Conservation (phyloP, 768 basidiomycete genomes). For the Amanita fuliginea region DNA sequence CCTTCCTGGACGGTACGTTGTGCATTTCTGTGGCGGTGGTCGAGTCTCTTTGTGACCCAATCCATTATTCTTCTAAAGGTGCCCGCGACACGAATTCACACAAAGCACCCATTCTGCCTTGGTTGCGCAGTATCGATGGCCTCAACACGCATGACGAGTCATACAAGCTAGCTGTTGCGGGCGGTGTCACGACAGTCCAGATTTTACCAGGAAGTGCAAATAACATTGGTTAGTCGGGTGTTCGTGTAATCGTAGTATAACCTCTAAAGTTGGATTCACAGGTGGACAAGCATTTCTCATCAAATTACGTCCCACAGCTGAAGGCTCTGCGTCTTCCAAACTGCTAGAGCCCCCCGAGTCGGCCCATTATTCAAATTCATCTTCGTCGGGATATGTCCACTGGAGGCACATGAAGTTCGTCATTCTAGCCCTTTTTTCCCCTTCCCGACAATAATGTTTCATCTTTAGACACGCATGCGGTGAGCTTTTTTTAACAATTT, state of each 20-base stretch:
- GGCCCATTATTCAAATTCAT: slow-evolving; percentile 26
- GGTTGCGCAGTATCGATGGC: slow-evolving; percentile 54
- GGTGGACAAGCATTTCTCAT: slow-evolving; percentile 75
- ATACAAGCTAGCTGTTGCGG: slow-evolving; percentile 41
- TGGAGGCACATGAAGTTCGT: slow-evolving; percentile 74
- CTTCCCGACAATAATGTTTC: background rate
- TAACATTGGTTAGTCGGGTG: slow-evolving; percentile 33
- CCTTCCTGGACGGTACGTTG: slow-evolving; percentile 20
- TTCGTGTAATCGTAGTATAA: background rate
- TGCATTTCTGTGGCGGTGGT: background rate
- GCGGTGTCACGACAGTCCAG: slow-evolving; percentile 58
- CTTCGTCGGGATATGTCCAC: slow-evolving; percentile 24
- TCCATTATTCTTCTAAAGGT: slow-evolving; percentile 13
- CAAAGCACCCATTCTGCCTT: slow-evolving; percentile 36
- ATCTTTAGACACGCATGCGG: slow-evolving; percentile 52
- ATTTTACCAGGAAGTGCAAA: slow-evolving; percentile 53
- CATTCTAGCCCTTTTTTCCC: background rate
- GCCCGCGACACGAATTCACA: slow-evolving; percentile 42
- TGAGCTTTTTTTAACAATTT: slow-evolving; percentile 7
- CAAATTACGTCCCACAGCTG: slow-evolving; percentile 60
- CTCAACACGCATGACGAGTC: slow-evolving; percentile 60
- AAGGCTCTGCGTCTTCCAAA: slow-evolving; percentile 57
- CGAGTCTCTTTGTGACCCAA: background rate
- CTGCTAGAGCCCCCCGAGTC: slow-evolving; percentile 65
- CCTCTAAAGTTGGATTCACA: slow-evolving; percentile 11